phyloP scores from a whole-genome alignment of 139 green algal species.

The Edaphochlamys debaryana region DNA sequence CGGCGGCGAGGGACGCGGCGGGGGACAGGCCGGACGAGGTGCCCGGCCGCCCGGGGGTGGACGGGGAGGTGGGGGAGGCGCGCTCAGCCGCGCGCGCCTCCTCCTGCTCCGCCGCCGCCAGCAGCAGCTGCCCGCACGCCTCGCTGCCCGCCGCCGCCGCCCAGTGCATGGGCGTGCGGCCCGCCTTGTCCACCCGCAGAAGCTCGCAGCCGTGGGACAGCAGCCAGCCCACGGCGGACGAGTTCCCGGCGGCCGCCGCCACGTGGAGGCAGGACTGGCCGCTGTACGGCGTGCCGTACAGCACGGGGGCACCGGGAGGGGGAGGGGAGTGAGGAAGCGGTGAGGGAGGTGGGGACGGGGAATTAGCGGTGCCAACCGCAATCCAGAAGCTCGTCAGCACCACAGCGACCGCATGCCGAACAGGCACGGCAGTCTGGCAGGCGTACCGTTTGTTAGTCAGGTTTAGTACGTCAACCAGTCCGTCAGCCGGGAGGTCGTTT shows the following conservation, averaged over 20 bases:
- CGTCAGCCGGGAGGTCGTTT: background rate
- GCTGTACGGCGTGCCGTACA: too few species aligned
- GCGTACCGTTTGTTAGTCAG: slow-evolving; percentile 30
- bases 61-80: too few species aligned
- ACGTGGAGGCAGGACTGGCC: slow-evolving; percentile 28
- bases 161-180: slow-evolving; percentile 11
- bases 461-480: background rate
- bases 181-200: background rate
- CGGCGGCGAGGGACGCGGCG: too few species aligned
- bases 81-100: background rate
- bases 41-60: too few species aligned
- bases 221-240: background rate
- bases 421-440: too few species aligned
- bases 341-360: too few species aligned
- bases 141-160: slow-evolving; percentile 4
- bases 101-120: slow-evolving; percentile 18
- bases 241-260: background rate
- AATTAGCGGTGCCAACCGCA: too few species aligned
- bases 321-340: too few species aligned
- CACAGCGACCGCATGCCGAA: too few species aligned
- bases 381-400: too few species aligned
- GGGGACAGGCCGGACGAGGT: too few species aligned
- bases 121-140: background rate
- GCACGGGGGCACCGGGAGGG: too few species aligned
- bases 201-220: background rate